Evolutionary conservation across 2,329 filamentous ascomycete species (phyloP).

Genomic region (Pseudogymnoascus sp.): DNA sequence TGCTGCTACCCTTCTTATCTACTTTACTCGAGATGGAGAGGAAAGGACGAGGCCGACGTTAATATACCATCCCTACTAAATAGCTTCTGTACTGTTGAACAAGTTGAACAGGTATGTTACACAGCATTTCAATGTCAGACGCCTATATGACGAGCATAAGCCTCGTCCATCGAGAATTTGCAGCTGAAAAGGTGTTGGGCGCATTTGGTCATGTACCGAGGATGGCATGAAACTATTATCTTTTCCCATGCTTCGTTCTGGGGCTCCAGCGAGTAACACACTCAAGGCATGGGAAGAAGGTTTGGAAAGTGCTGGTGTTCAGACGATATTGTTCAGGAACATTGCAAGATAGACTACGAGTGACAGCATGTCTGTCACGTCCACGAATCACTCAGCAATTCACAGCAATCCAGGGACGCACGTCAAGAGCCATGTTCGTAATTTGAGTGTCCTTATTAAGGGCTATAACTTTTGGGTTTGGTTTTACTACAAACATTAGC

Average conservation of each 20-base stretch:
- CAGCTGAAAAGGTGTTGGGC: neutral
- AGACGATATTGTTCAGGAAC: neutral
- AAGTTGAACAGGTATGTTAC: neutral
- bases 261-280: neutral
- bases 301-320: neutral
- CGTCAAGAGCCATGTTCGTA: neutral
- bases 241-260: neutral
- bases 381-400: neutral
- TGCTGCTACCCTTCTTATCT: neutral
- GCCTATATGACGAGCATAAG: neutral
- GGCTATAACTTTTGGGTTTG: constrained; percentile 5
- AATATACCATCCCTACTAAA: neutral
- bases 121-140: neutral
- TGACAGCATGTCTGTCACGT: neutral
- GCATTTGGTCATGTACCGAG: neutral
- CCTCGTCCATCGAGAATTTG: neutral
- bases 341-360: neutral
- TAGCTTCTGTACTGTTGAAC: too few species aligned
- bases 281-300: too few species aligned
- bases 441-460: neutral
- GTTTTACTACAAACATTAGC: constrained; percentile 8
- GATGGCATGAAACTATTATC: neutral
- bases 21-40: neutral
- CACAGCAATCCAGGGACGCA: neutral
- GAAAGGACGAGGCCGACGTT: neutral